Evolutionary conservation across 345 rosid species (phyloP), one percentile per base, ranked within the genome.

Genomic region (Sisymbrium irio): DNA sequence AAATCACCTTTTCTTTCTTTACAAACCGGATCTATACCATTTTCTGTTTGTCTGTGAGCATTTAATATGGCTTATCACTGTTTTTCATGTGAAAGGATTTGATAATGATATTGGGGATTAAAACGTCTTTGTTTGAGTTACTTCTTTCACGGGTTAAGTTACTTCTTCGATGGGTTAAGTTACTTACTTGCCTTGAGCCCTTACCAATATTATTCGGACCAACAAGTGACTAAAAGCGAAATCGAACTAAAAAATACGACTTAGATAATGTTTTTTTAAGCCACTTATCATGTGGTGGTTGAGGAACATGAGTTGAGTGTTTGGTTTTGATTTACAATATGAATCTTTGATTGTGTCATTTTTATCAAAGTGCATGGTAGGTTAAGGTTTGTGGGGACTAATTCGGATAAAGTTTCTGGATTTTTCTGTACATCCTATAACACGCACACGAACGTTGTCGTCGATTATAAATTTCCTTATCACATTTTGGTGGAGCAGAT

Each of bases 331-430:
- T 27, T 27, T 11, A 44, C 28, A 56, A 1, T 45, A 65, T 25
- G 42, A 22, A 66, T 47, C 27, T 46, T 74, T 66, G 6, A 41
- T 36, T 72, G 47, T 46, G 55, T 74, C 53, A 66, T 74, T n/a
- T 36, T 25, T 25, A 33, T 9, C 41, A 32, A 53, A 42, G 28
- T 54, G 45, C 28, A 36, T 53, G 61, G 69, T 63, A 32, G 67
- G 57, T 73, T 30, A 42, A 42, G 37, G 36, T 40, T 62, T 20
- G 49, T 41, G 35, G 44, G 36, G 54, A 20, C 32, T 42, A 53
- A 55, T 33, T 7, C 20, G 56, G 17, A 53, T 30, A 44, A 32
- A 33, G 63, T 15, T 13, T 42, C 1, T 17, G 14, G 18, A 50
- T 39, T n/a, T 71, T 3, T 60, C 14, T 47, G 49, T 36, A n/a